Percentiles rank a stretch among this genome's conserved stretches.
Conservation (phyloP, 2,329 filamentous ascomycete genomes). For the Trichoderma guizhouense region DNA sequence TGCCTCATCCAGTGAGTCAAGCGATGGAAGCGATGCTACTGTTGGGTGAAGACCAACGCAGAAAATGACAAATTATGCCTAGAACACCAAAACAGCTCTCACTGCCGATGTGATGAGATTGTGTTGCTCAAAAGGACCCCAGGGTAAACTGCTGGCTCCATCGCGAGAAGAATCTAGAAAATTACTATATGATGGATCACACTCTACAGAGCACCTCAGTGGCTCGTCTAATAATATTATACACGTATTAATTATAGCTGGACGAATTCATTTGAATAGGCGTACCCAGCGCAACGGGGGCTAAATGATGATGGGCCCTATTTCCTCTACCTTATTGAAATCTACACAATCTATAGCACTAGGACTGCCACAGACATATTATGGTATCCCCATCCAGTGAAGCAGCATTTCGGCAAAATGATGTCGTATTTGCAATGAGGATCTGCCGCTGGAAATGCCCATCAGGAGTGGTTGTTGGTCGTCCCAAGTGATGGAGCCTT, state of each 20-base stretch:
- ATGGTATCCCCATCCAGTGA: not conserved
- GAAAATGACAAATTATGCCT: not conserved
- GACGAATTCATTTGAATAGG: not conserved
- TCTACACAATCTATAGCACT: not conserved
- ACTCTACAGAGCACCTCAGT: not conserved
- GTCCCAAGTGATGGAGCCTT: not conserved
- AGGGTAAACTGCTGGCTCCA: not conserved
- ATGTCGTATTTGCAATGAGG: not conserved
- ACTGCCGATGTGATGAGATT: not conserved
- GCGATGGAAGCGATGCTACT: not conserved
- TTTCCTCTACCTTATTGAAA: not conserved
- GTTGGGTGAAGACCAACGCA: not conserved
- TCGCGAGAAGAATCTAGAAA: not conserved
- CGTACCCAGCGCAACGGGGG: not conserved
- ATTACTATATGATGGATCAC: not conserved
- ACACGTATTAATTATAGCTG: not conserved
- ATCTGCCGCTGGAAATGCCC: not conserved
- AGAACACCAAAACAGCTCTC: not conserved
- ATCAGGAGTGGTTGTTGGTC: not conserved
- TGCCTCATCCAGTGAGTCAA: not conserved
- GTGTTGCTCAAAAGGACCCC: not conserved
- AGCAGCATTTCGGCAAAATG: not conserved
- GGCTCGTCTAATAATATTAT: not conserved
- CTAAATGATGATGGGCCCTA: not conserved
- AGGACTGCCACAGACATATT: not conserved